These are phyloP conservation scores for Plasmodium relictum DNA, from an alignment of 169 alveolate genomes.

Conservation along the genomic window DNA sequence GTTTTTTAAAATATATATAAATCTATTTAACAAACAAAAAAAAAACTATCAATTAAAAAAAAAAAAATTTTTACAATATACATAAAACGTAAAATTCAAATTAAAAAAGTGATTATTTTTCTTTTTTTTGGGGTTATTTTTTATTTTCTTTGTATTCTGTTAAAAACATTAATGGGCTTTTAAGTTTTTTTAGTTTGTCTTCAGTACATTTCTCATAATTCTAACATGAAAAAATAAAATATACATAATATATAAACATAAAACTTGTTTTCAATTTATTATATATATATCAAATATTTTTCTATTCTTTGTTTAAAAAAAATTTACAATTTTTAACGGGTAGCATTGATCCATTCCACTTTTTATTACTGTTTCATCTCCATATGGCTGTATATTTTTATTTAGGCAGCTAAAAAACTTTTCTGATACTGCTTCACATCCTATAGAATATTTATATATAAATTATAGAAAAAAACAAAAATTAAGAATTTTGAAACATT, in stretches of 20 bases:
- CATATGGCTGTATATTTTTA: constrained; percentile 45
- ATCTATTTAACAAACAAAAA: neutral
- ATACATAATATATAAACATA: neutral
- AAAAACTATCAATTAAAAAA: neutral
- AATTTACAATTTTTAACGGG: constrained; percentile 24
- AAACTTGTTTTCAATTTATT: too few relatives aligned
- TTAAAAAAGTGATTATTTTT: neutral
- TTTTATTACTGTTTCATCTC: constrained; percentile 11
- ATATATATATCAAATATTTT: neutral
- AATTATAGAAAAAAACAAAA: neutral
- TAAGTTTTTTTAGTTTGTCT: constrained; percentile 27
- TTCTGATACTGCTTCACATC: constrained; percentile 47
- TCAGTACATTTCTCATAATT: constrained; percentile 64
- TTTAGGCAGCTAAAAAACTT: constrained; percentile 50
- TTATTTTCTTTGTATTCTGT: constrained; percentile 31
- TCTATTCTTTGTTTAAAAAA: too few relatives aligned
- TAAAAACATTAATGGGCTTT: constrained; percentile 43
- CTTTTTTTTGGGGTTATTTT: constrained; percentile 7
- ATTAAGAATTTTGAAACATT: neutral
- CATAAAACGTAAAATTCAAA: too few relatives aligned
- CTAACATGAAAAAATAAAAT: constrained; percentile 15
- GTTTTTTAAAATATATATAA: neutral
- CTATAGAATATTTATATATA: constrained; percentile 3
- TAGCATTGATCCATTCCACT: constrained; percentile 23
- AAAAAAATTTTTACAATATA: too few relatives aligned